Evolutionary conservation across 2,329 filamentous ascomycete genomes (phyloP).

Genomic region (Colletotrichum incanum): DNA sequence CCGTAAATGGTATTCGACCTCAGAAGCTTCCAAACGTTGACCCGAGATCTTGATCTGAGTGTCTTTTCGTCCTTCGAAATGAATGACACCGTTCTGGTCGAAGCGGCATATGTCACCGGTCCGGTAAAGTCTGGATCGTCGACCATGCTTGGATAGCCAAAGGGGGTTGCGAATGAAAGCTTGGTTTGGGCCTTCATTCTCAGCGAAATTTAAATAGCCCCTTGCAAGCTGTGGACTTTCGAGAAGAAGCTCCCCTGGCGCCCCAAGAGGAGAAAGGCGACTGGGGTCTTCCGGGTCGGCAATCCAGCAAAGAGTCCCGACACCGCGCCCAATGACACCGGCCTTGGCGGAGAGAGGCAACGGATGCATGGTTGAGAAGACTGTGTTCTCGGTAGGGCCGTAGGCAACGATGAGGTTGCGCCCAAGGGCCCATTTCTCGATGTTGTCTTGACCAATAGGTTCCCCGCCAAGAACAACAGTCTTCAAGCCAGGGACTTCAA

Average conservation of each 20-base stretch:
- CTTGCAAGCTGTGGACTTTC: conserved; percentile 34
- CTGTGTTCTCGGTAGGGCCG: conserved; percentile 46
- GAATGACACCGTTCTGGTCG: conserved; percentile 32
- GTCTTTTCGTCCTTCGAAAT: conserved; percentile 45
- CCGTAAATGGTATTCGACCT: conserved; percentile 47
- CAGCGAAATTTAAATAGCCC: conserved; percentile 32
- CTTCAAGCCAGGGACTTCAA: conserved; percentile 54
- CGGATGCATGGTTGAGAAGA: conserved; percentile 43
- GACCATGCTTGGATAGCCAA: conserved; percentile 20
- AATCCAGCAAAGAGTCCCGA: conserved; percentile 33
- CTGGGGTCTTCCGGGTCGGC: conserved; percentile 19
- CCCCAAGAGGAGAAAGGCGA: conserved; percentile 28
- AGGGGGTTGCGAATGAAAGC: conserved; percentile 33
- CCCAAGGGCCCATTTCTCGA: conserved; percentile 42
- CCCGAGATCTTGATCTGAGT: conserved; percentile 49
- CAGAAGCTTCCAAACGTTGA: conserved; percentile 50
- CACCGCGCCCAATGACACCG: conserved; percentile 24
- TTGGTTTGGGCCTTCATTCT: conserved; percentile 23
- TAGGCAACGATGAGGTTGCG: conserved; percentile 44
- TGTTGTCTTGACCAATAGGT: conserved; percentile 43
- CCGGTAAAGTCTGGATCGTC: conserved; percentile 37
- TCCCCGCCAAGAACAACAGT: conserved; percentile 54
- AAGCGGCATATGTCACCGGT: conserved; percentile 42
- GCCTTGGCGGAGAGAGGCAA: neutral
- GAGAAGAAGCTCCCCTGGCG: conserved; percentile 35